Evolutionary conservation across 352 stramenopile species (phyloP).

Genomic region (Pythium grandisporangium): DNA sequence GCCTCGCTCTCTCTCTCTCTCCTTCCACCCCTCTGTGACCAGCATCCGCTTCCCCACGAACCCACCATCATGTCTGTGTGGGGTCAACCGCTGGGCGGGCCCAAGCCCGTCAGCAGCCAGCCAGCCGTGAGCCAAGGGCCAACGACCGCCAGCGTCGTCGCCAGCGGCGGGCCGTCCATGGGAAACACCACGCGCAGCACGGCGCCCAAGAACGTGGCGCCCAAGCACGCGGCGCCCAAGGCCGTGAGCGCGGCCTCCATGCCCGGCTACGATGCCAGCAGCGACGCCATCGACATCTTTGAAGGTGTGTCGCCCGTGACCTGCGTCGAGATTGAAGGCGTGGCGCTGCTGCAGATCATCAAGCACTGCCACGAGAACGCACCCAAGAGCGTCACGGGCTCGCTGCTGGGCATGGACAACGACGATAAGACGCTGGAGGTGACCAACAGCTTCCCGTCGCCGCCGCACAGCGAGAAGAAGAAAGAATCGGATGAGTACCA

Average conservation of each 20-base stretch:
- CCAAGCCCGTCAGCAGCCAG: conserved; percentile 15
- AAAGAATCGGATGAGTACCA: conserved; percentile 92
- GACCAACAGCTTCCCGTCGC: conserved; percentile 97
- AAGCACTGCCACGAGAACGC: conserved; percentile 98
- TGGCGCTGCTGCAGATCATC: conserved; percentile 91
- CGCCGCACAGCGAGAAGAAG: conserved; percentile 67
- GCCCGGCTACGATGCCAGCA: no score
- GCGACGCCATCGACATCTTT: conserved; percentile 62
- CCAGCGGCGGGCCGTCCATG: no score
- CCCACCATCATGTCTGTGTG: conserved; percentile 34
- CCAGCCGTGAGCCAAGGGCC: conserved; percentile 1
- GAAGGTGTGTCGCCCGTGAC: conserved; percentile 56
- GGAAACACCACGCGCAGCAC: no score
- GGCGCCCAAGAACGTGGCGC: conserved; percentile 12
- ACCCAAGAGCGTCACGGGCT: conserved; percentile 90
- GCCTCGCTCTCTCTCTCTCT: no score
- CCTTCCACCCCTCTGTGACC: no score
- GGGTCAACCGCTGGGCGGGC: conserved; percentile 31
- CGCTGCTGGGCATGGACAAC: conserved; percentile 92
- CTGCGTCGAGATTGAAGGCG: conserved; percentile 66
- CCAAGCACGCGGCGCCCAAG: no score
- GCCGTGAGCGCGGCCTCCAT: no score
- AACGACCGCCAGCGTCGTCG: conserved; percentile 10
- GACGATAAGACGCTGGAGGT: conserved; percentile 92
- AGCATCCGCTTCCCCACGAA: no score